These are phyloP conservation scores for Rhododendron williamsianum DNA, from an alignment of 148 eudicot genomes.

Conservation along the genomic window DNA sequence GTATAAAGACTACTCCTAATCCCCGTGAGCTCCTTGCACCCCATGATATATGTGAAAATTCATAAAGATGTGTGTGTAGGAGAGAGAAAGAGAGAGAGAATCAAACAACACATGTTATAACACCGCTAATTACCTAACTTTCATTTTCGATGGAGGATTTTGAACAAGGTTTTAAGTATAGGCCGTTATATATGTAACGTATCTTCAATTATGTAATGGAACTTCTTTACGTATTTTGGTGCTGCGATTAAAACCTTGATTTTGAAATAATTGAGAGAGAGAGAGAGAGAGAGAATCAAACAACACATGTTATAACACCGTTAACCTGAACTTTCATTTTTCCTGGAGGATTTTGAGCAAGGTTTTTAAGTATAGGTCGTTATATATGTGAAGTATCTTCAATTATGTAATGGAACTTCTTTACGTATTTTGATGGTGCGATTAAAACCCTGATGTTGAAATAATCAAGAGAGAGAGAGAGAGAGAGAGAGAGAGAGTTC, in stretches of 20 bases:
- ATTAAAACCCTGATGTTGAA: no score
- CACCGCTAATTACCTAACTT: no score
- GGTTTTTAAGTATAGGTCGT: no score
- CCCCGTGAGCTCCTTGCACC: conserved; percentile 14
- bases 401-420: no score
- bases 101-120: no score
- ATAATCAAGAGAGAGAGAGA: background rate
- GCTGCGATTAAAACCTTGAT: no score
- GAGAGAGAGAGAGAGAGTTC: background rate
- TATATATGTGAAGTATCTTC: no score
- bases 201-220: no score
- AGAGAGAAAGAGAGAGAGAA: background rate
- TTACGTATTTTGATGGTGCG: no score
- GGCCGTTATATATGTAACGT: no score
- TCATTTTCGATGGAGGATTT: background rate
- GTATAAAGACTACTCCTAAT: background rate
- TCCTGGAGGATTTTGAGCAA: background rate
- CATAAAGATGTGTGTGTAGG: conserved; percentile 1
- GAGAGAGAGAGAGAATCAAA: background rate
- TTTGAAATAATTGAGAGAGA: no score
- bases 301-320: background rate
- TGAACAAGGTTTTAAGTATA: background rate
- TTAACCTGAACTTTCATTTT: background rate
- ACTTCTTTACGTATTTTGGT: no score
- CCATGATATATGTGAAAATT: conserved; percentile 16